phyloP scores from a whole-genome alignment of 176 grass and related monocot genomes.

The Eleusine indica region DNA sequence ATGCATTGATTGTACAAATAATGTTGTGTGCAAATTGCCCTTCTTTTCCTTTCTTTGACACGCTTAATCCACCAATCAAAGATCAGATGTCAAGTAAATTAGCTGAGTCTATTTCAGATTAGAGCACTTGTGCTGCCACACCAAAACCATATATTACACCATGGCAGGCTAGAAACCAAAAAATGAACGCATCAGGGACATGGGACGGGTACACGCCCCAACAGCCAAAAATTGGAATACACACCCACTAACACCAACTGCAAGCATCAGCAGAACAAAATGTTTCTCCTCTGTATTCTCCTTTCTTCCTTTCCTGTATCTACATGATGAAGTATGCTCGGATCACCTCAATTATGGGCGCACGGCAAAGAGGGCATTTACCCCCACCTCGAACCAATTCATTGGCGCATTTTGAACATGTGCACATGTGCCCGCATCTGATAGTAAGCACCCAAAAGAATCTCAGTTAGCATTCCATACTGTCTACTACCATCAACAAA shows the following conservation, averaged over 20 bases:
- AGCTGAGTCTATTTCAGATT: neutral
- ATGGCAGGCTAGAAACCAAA: slow-evolving; percentile 15
- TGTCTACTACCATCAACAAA: neutral
- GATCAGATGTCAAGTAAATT: slow-evolving; percentile 10
- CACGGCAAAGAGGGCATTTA: slow-evolving; percentile 91
- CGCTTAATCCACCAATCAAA: neutral
- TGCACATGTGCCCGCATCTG: slow-evolving; percentile 99
- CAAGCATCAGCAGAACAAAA: slow-evolving; percentile 11
- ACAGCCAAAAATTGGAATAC: slow-evolving; percentile 32
- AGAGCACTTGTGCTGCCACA: slow-evolving; percentile 23
- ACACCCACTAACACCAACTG: slow-evolving; percentile 15
- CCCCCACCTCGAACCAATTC: slow-evolving; percentile 75
- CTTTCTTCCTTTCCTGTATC: slow-evolving; percentile 32
- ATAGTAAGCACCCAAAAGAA: slow-evolving; percentile 24
- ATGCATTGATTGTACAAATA: neutral
- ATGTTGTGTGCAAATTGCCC: neutral
- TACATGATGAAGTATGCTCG: slow-evolving; percentile 65
- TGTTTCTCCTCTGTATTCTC: neutral
- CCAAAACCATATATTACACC: slow-evolving; percentile 44
- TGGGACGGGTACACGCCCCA: neutral
- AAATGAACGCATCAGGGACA: slow-evolving; percentile 18
- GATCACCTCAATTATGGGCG: slow-evolving; percentile 93
- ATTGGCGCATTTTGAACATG: slow-evolving; percentile 90
- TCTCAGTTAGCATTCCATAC: neutral
- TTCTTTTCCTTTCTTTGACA: neutral